Conservation (phyloP, 768 basidiomycete genomes). For the Auricularia sp. region DNA sequence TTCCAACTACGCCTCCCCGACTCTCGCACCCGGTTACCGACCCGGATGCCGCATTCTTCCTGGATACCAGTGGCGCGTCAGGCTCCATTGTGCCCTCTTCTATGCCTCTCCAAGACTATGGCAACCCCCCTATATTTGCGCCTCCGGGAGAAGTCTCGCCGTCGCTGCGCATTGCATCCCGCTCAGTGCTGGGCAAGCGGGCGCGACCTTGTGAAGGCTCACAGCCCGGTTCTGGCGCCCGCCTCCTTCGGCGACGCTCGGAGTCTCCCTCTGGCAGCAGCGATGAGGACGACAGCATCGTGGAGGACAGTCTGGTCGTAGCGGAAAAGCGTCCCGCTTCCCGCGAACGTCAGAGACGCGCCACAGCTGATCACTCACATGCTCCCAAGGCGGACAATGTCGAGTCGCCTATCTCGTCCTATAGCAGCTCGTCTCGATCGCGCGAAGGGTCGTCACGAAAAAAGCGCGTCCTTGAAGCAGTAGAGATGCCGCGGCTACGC, state of each 20-base stretch:
- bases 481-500: neutral
- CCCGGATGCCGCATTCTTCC: neutral
- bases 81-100: neutral
- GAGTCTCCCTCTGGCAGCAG: neutral
- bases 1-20: neutral
- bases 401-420: neutral
- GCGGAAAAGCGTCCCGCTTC: neutral
- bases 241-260: neutral
- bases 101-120: neutral
- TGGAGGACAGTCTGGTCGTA: neutral
- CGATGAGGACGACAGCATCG: constrained; percentile 1
- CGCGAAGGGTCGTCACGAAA: neutral
- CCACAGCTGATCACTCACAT: neutral
- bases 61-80: neutral
- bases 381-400: neutral
- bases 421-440: neutral
- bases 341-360: neutral
- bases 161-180: neutral
- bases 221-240: neutral
- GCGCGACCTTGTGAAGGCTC: neutral
- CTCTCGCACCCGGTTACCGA: neutral
- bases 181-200: neutral
- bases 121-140: neutral
- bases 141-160: neutral
- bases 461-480: neutral